Evolutionary conservation across 2,329 filamentous ascomycete genomes (phyloP), one percentile per base, ranked within the genome.

Genomic region (Orbilia quercus): DNA sequence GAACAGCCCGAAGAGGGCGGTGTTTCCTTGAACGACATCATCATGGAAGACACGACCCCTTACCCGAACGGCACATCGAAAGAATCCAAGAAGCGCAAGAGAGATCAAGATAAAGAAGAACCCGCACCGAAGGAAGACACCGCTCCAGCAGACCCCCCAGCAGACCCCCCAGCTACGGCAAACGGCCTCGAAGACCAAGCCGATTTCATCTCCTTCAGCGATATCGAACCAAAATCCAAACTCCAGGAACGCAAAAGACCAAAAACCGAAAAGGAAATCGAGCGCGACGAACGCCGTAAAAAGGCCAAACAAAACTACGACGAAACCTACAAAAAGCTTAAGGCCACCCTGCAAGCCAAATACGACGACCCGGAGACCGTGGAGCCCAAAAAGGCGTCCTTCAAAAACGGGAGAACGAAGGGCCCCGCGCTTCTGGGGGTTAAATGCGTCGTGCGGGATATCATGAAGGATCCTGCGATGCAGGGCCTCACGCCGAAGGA

Each of bases 151-250:
- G 22, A 36, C n/a, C n/a, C n/a, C n/a, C n/a, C n/a, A n/a, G n/a
- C n/a, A n/a, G n/a, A n/a, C n/a, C n/a, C n/a, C n/a, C n/a, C n/a
- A n/a, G n/a, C n/a, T n/a, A n/a, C n/a, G n/a, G n/a, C n/a, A 22
- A 42, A 60, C 28, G 55, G n/a, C 20, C 34, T 67, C 34, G 47
- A 62, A 31, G 55, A n/a, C 1, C 55, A 70, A 23, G 38, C 55
- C 12, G 67, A 72, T 38, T 72, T 72, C 31, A 72, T 72, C 14
- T 72, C 67, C 11, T 72, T 72, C 22, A 45, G 31, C 5, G 67
- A 72, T 44, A 7, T 65, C 7, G 22, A 51, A 14, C 42, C 48
- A 14, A 63, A 53, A 25, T n/a, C n/a, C n/a, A 71, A 72, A 23
- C 23, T 38, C 20, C 67, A 65, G 34, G 59, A 72, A 45, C 51